Base-by-base conservation (phyloP, 192 early-diverging fungal genomes). In the Coemansia sp. region DNA sequence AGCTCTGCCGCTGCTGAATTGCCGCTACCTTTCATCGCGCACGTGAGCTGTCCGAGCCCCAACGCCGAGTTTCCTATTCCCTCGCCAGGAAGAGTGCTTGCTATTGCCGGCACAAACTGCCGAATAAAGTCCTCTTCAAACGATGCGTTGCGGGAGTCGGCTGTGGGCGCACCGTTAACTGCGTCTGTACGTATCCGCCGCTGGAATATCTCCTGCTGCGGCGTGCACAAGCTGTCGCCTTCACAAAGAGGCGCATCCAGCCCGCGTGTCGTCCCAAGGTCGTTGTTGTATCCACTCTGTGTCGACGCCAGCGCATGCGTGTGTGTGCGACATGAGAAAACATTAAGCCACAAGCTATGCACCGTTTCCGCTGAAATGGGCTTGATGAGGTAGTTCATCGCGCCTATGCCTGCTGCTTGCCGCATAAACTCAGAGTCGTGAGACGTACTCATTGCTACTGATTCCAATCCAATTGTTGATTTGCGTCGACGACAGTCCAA, bases 51-150 rank as follows among this genome's bases (percentile, higher is more conserved):
- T 19, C n/a, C 25, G 19, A 62, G 24, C 42, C 11, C 33, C 24
- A 31, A 6, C 24, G 50, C 8, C 23, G 42, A 29, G 24, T 27
- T 11, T 39, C 21, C 20, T 19, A 10, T 22, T 23, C 51, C 51
- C 4, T 30, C n/a, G 22, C 50, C 31, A 9, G 78, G 73, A 6
- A 75, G 66, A 32, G 78, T 81, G 51, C 53, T 63, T 4, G 73
- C 67, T 55, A 82, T 82, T 2, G 67, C 75, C 0, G 80, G 80
- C 33, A 82, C 71, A 71, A 82, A 82, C 63, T 82, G 80, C 27
- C 80, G 74, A 50, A 82, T 77, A 77, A 82, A 82, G 71, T 82
- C 80, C 36, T 76, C 75, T 46, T 82, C 80, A 66, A 82, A 82
- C 8, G 74, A 59, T 22, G 75, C 21, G 51, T 82, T 82, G 60